A percentile compares a stretch with the other conserved stretches of the same genome.
These are phyloP conservation scores for Penicillium coffeae DNA, from an alignment of 495 filamentous ascomycete species.

Conservation along the genomic window DNA sequence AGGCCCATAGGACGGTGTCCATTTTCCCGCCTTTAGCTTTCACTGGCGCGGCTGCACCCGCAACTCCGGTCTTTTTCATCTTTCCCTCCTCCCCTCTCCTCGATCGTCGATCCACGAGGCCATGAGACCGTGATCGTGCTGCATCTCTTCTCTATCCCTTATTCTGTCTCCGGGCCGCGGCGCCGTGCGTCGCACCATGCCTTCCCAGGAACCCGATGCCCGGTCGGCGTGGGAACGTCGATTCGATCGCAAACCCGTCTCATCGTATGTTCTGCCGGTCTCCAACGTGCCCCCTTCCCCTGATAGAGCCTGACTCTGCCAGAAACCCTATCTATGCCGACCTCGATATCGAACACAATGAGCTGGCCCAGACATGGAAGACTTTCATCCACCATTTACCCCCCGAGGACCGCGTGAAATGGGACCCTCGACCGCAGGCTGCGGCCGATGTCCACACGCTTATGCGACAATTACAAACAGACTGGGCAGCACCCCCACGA, in stretches of 20 bases:
- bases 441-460: slow-evolving; percentile 30
- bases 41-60: slow-evolving; percentile 19
- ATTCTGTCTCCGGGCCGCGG: slow-evolving; percentile 8
- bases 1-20: neutral
- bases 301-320: neutral
- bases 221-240: slow-evolving; percentile 18
- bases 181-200: slow-evolving; percentile 25
- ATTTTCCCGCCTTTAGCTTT: neutral
- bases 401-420: slow-evolving; percentile 29
- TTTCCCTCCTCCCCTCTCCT: slow-evolving; percentile 8
- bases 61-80: slow-evolving; percentile 11
- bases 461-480: slow-evolving; percentile 27
- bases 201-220: slow-evolving; percentile 7
- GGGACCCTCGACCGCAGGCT: slow-evolving; percentile 32
- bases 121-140: slow-evolving; percentile 15
- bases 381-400: slow-evolving; percentile 35
- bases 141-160: neutral
- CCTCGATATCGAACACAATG: slow-evolving; percentile 46
- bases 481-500: slow-evolving; percentile 29
- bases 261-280: slow-evolving; percentile 16
- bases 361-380: slow-evolving; percentile 42
- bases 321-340: slow-evolving; percentile 34
- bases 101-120: slow-evolving; percentile 19
- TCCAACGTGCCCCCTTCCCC: neutral
- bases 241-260: slow-evolving; percentile 25